Evolutionary conservation across 768 basidiomycete genomes (phyloP).

Genomic region (Auricularia sp.): DNA sequence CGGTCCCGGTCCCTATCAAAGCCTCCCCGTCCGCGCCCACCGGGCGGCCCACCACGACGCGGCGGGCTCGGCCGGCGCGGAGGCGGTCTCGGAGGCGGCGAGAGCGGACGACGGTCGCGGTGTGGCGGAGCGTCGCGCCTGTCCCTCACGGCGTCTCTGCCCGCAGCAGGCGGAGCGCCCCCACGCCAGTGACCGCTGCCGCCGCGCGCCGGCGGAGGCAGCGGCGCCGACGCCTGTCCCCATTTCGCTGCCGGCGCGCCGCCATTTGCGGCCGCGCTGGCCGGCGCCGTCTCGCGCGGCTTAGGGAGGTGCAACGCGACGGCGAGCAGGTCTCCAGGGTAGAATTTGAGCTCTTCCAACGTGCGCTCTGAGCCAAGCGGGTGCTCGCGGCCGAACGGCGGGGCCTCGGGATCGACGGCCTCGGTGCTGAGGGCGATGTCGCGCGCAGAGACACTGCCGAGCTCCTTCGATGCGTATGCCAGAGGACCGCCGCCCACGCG

Average conservation of each 20-base stretch:
- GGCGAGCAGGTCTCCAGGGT: constrained; percentile 72
- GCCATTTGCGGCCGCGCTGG: constrained; percentile 39
- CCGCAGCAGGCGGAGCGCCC: constrained; percentile 38
- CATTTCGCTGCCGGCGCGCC: constrained; percentile 23
- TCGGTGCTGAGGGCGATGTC: constrained; percentile 66
- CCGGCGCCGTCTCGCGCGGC: constrained; percentile 32
- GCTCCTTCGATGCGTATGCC: constrained; percentile 61
- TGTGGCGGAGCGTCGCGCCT: constrained; percentile 43
- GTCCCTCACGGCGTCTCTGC: constrained; percentile 63
- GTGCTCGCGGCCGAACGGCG: constrained; percentile 18
- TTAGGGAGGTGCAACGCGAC: constrained; percentile 71
- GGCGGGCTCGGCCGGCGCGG: neutral
- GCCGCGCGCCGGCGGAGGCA: constrained; percentile 10
- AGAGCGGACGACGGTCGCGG: constrained; percentile 14
- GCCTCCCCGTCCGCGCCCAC: neutral
- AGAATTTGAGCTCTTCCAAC: constrained; percentile 68
- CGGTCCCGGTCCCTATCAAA: neutral
- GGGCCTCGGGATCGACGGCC: constrained; percentile 14
- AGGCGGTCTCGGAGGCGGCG: neutral
- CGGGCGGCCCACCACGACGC: neutral
- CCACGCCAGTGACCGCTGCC: constrained; percentile 35
- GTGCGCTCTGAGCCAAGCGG: constrained; percentile 56
- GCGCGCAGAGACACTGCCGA: constrained; percentile 73
- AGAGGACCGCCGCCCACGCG: constrained; percentile 53
- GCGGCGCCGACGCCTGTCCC: constrained; percentile 9